A percentile compares a stretch with the other conserved stretches of the same genome.
These are phyloP conservation scores for Lachancea fermentati DNA, from an alignment of 805 yeast species.

Conservation along the genomic window DNA sequence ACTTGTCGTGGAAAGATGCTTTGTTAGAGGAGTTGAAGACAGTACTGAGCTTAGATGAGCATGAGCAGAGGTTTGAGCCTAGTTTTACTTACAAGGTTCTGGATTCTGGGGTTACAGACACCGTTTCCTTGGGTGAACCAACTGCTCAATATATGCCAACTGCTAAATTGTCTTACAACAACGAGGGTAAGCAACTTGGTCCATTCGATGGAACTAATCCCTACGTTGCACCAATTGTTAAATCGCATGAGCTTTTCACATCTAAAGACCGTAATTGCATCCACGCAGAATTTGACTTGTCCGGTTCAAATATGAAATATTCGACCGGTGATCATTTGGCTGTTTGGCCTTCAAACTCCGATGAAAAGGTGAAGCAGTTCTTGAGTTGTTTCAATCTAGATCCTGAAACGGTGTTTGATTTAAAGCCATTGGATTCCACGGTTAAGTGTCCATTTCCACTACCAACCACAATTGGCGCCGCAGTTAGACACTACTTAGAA, in stretches of 20 bases:
- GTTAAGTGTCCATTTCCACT: slow-evolving; percentile 58
- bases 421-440: slow-evolving; percentile 68
- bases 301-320: slow-evolving; percentile 69
- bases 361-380: slow-evolving; percentile 66
- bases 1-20: slow-evolving; percentile 83
- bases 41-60: slow-evolving; percentile 66
- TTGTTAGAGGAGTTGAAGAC: slow-evolving; percentile 61
- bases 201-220: slow-evolving; percentile 84
- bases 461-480: slow-evolving; percentile 86
- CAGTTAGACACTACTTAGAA: slow-evolving; percentile 80
- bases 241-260: slow-evolving; percentile 65
- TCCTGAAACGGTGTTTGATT: slow-evolving; percentile 50
- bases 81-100: slow-evolving; percentile 36
- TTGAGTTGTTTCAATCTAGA: slow-evolving; percentile 56
- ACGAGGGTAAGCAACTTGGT: slow-evolving; percentile 44
- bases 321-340: slow-evolving; percentile 96
- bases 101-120: slow-evolving; percentile 26
- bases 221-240: slow-evolving; percentile 60
- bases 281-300: slow-evolving; percentile 82
- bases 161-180: slow-evolving; percentile 30
- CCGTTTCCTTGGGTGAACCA: slow-evolving; percentile 81
- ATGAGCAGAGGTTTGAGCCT: slow-evolving; percentile 75
- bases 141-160: slow-evolving; percentile 46
- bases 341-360: slow-evolving; percentile 86
- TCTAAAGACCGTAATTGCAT: slow-evolving; percentile 68